Percentiles rank a stretch among this genome's conserved stretches.
Conservation (phyloP, 2,329 filamentous ascomycete genomes). For the Pseudogymnoascus sp. region DNA sequence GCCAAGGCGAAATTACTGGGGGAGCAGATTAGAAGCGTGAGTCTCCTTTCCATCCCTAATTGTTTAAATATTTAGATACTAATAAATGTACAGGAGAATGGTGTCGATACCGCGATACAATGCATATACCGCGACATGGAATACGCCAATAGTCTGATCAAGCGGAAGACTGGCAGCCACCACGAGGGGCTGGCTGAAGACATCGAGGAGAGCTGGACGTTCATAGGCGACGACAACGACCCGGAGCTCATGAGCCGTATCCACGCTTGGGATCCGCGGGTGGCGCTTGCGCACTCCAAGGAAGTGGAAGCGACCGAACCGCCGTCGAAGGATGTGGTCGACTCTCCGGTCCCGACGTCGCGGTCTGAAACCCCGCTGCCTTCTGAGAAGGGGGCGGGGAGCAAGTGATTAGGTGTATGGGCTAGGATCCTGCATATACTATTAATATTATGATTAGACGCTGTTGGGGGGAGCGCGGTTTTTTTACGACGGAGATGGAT, state of each 20-base stretch:
- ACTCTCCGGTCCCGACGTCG: background rate
- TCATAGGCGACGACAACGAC: conserved; percentile 51
- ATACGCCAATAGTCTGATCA: conserved; percentile 78
- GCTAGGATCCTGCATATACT: background rate
- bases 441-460: background rate
- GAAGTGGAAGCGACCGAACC: background rate
- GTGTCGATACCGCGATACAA: conserved; percentile 83
- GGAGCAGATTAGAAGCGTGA: conserved; percentile 76
- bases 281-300: conserved; percentile 1
- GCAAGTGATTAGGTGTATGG: background rate
- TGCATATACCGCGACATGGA: conserved; percentile 91
- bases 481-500: background rate
- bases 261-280: conserved; percentile 26
- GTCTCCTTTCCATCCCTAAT: conserved; percentile 23
- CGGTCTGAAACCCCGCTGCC: background rate
- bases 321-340: background rate
- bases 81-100: conserved; percentile 60
- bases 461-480: background rate
- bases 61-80: conserved; percentile 15
- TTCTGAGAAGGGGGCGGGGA: background rate
- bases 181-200: conserved; percentile 42
- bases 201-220: conserved; percentile 83
- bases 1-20: conserved; percentile 73
- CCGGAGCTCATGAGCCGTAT: conserved; percentile 24
- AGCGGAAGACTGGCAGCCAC: conserved; percentile 47